Evolutionary conservation across 805 yeast species (phyloP).

Genomic region (Jamesozyma rosinii): DNA sequence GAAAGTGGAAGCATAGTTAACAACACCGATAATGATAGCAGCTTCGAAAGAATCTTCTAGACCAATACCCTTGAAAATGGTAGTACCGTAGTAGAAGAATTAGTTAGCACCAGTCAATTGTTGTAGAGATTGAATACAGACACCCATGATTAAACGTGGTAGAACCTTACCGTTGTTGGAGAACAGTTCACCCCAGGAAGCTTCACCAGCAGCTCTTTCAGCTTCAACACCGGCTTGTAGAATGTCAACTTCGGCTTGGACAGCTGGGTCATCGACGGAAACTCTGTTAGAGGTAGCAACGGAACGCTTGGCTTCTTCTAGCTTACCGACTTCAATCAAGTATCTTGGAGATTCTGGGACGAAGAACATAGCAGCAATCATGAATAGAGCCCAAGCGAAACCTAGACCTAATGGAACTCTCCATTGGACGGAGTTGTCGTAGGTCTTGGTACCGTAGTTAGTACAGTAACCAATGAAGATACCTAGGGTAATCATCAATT

Average conservation of each 20-base stretch:
- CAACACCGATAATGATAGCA: conserved; percentile 1
- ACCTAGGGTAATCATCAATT: conserved; percentile 1
- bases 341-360: conserved; percentile 72
- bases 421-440: conserved; percentile 1
- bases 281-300: conserved; percentile 43
- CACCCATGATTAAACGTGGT: conserved; percentile 41
- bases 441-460: conserved; percentile 1
- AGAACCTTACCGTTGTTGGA: conserved; percentile 57
- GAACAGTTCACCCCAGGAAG: conserved; percentile 55
- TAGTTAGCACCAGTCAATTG: conserved; percentile 2
- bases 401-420: conserved; percentile 45
- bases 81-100: conserved; percentile 3
- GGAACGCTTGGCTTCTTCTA: conserved; percentile 55
- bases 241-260: conserved; percentile 47
- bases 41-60: conserved; percentile 1
- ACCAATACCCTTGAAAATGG: conserved; percentile 1
- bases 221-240: conserved; percentile 53
- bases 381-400: conserved; percentile 38
- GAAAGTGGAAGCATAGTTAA: conserved; percentile 1
- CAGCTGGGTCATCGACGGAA: conserved; percentile 36
- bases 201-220: conserved; percentile 52
- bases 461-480: conserved; percentile 59
- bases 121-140: conserved; percentile 34
- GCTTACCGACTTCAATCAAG: conserved; percentile 43
- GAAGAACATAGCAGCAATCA: conserved; percentile 33